phyloP scores from a whole-genome alignment of 2,329 filamentous ascomycete genomes.

The Neurospora crassa region DNA sequence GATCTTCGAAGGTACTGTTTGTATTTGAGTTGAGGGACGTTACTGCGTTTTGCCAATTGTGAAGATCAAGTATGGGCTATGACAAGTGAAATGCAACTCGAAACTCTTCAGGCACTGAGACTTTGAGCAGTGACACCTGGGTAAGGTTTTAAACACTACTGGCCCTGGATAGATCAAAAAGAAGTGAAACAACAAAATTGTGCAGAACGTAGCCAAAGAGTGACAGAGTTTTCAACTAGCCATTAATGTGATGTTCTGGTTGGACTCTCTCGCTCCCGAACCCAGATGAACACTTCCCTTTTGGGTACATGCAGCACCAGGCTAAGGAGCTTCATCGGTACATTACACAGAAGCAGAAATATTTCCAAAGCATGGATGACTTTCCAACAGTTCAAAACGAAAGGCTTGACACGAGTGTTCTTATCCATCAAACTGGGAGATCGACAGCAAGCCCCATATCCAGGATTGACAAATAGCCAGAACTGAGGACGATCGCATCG shows the following conservation, averaged over 20 bases:
- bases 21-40: background rate
- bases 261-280: background rate
- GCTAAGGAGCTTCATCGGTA: background rate
- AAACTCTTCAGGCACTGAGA: background rate
- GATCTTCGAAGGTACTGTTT: no score
- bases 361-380: background rate
- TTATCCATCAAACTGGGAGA: background rate
- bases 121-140: background rate
- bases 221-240: background rate
- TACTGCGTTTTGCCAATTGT: background rate
- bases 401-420: background rate
- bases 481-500: background rate
- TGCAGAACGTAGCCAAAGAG: background rate
- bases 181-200: background rate
- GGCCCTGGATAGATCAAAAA: background rate
- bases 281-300: background rate
- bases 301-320: background rate
- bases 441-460: background rate
- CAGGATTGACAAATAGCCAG: background rate
- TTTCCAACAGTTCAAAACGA: background rate
- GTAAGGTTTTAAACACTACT: background rate
- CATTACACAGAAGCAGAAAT: background rate
- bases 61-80: background rate
- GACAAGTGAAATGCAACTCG: background rate
- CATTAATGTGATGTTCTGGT: background rate